Evolutionary conservation across 495 filamentous ascomycete species (phyloP).

Genomic region (Aspergillus cavernicola): DNA sequence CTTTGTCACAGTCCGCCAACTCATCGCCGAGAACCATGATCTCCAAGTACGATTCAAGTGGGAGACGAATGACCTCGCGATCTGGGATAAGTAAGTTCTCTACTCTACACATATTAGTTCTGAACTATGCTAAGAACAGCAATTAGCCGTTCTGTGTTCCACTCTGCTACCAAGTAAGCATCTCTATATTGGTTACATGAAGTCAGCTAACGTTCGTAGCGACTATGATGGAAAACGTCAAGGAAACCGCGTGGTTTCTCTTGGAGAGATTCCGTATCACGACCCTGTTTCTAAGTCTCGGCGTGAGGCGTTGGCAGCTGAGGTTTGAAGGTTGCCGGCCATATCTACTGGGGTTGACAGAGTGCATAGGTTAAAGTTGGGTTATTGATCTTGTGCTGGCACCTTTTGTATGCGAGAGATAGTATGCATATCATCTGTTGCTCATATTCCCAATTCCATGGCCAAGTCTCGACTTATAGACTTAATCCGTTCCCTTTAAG

Average conservation of each 20-base stretch:
- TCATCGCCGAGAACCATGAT: constrained; percentile 12
- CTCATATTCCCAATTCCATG: no score
- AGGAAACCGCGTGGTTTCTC: constrained; percentile 4
- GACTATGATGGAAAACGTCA: background rate
- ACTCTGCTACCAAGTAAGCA: constrained; percentile 5
- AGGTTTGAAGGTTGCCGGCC: no score
- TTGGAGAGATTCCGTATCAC: constrained; percentile 7
- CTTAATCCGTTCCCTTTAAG: no score
- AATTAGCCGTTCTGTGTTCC: constrained; percentile 5
- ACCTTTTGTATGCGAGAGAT: no score
- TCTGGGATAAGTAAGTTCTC: constrained; percentile 10
- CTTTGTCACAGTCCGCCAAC: background rate
- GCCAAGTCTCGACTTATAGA: no score
- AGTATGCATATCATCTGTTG: no score
- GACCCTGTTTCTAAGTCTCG: background rate
- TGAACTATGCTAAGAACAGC: background rate
- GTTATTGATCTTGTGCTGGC: no score
- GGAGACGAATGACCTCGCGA: background rate
- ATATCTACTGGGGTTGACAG: no score
- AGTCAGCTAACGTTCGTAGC: no score
- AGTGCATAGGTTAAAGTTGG: no score
- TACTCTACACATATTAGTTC: background rate
- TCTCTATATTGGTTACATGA: background rate
- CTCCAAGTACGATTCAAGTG: constrained; percentile 6
- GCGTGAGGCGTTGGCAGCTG: no score